phyloP scores from a whole-genome alignment of 805 yeast species.

The Yueomyces sp. region DNA sequence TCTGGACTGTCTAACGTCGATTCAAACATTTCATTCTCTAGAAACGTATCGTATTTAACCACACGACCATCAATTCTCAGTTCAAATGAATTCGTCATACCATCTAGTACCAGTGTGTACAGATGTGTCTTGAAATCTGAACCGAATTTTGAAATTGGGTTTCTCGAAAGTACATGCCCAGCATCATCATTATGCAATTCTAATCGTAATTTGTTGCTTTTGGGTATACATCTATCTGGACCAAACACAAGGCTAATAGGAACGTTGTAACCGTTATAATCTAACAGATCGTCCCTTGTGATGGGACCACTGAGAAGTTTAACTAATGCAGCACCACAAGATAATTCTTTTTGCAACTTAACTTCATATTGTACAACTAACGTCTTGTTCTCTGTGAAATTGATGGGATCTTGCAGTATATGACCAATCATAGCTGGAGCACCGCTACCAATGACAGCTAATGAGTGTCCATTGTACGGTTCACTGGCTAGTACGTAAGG shows the following conservation, averaged over 20 bases:
- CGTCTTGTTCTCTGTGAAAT: conserved; percentile 42
- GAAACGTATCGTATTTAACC: conserved; percentile 53
- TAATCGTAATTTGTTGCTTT: conserved; percentile 63
- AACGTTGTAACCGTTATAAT: conserved; percentile 26
- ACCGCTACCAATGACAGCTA: conserved; percentile 63
- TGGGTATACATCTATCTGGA: conserved; percentile 77
- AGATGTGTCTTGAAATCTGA: conserved; percentile 44
- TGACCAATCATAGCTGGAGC: conserved; percentile 74
- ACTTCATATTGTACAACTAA: conserved; percentile 84
- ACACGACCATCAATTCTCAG: conserved; percentile 72
- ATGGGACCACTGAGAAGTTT: conserved; percentile 41
- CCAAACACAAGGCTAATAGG: conserved; percentile 69
- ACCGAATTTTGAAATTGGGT: conserved; percentile 46
- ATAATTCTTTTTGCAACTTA: conserved; percentile 63
- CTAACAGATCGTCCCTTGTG: conserved; percentile 23
- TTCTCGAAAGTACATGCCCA: conserved; percentile 53
- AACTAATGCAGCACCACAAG: conserved; percentile 84
- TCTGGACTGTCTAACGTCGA: conserved; percentile 63
- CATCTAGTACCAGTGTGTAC: conserved; percentile 61
- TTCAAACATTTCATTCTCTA: conserved; percentile 42
- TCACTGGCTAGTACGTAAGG: background rate
- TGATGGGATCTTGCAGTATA: conserved; percentile 40
- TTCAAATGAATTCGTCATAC: conserved; percentile 45
- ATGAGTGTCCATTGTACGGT: conserved; percentile 47
- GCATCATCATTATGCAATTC: conserved; percentile 49